Percentiles rank a stretch among this genome's conserved stretches.
These are phyloP conservation scores for Debaryomyces prosopidis DNA, from an alignment of 805 yeast genomes.

Conservation along the genomic window DNA sequence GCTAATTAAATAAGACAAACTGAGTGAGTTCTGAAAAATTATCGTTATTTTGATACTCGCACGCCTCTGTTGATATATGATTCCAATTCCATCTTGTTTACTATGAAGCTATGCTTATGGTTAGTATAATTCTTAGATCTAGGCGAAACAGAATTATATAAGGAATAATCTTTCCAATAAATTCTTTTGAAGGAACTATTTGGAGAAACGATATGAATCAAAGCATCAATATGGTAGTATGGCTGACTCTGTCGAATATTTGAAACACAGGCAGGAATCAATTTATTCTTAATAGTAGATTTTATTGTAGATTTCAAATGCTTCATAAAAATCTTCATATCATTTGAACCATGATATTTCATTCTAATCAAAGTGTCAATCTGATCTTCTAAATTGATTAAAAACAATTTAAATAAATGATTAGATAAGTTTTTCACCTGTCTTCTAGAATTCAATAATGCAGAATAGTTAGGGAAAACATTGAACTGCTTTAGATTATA, in stretches of 20 bases:
- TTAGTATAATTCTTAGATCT: background rate
- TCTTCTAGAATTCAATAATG: conserved; percentile 20
- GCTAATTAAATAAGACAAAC: too few relatives aligned
- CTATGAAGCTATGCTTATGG: background rate
- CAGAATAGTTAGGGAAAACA: conserved; percentile 34
- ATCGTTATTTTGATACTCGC: background rate
- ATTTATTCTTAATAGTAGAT: conserved; percentile 24
- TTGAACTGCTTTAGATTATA: conserved; percentile 33
- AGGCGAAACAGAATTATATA: background rate
- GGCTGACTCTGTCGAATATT: background rate
- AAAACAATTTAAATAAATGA: conserved; percentile 37
- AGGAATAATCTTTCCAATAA: conserved; percentile 22
- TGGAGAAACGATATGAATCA: conserved; percentile 24
- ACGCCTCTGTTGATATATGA: background rate
- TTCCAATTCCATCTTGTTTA: background rate
- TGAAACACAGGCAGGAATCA: background rate
- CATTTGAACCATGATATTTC: conserved; percentile 33
- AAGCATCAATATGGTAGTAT: conserved; percentile 18
- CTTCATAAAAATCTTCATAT: conserved; percentile 27
- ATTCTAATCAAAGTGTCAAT: conserved; percentile 35
- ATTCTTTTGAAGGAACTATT: conserved; percentile 29
- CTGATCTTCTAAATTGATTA: conserved; percentile 39
- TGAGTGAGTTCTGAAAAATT: background rate
- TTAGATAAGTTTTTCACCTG: conserved; percentile 24
- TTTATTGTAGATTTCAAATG: conserved; percentile 25